Evolutionary conservation across 768 basidiomycete genomes (phyloP).

Genomic region (Galerina marginata): DNA sequence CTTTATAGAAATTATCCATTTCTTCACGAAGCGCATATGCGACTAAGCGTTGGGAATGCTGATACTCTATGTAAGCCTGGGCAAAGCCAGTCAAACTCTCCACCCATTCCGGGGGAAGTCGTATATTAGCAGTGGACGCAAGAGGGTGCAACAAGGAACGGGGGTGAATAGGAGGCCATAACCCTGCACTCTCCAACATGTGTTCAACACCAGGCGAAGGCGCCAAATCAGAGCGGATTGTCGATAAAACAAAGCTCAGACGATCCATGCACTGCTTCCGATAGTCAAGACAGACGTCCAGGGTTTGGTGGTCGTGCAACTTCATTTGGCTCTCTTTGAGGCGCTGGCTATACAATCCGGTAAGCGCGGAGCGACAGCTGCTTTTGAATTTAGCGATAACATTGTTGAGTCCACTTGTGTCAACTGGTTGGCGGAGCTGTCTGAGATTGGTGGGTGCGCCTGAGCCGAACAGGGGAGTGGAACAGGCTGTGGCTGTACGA

Average conservation of each 20-base stretch:
- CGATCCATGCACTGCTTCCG: slow-evolving; percentile 7
- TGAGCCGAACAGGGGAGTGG: too few species aligned
- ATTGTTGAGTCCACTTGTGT: background rate
- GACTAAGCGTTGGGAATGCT: slow-evolving; percentile 43
- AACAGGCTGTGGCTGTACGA: too few species aligned
- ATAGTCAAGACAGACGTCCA: slow-evolving; percentile 10
- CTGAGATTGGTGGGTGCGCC: too few species aligned
- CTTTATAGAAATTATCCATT: slow-evolving; percentile 36
- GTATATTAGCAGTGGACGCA: slow-evolving; percentile 25
- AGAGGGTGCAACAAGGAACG: slow-evolving; percentile 35
- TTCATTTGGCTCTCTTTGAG: slow-evolving; percentile 9
- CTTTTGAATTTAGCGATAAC: slow-evolving; percentile 13
- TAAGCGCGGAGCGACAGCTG: background rate
- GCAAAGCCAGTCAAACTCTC: slow-evolving; percentile 33
- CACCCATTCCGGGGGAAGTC: slow-evolving; percentile 33
- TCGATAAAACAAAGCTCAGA: background rate
- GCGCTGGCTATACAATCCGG: slow-evolving; percentile 8
- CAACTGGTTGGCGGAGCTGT: too few species aligned
- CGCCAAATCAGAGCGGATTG: slow-evolving; percentile 9
- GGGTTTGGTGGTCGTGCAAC: slow-evolving; percentile 1
- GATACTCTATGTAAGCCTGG: slow-evolving; percentile 34
- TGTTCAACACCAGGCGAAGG: slow-evolving; percentile 10
- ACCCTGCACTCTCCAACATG: slow-evolving; percentile 23
- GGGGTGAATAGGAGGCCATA: slow-evolving; percentile 44
- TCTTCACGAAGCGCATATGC: slow-evolving; percentile 19